Evolutionary conservation across 2,329 filamentous ascomycete genomes (phyloP).

Genomic region (Furcasterigmium furcatum): DNA sequence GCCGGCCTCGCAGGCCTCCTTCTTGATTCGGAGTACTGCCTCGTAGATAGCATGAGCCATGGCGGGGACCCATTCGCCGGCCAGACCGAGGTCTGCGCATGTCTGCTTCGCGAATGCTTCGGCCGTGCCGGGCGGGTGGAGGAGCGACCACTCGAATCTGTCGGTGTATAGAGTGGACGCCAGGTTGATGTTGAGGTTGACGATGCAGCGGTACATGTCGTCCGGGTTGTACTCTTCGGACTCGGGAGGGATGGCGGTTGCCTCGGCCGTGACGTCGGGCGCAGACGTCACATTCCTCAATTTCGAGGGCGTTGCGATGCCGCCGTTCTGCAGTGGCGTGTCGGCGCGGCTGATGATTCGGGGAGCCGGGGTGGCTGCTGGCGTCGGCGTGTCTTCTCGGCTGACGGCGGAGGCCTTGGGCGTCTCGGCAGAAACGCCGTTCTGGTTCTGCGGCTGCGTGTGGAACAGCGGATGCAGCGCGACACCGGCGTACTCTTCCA

Average conservation of each 20-base stretch:
- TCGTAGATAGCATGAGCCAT: constrained; percentile 98
- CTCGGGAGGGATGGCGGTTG: constrained; percentile 59
- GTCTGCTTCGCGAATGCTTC: constrained; percentile 91
- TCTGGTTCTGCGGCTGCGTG: constrained; percentile 36
- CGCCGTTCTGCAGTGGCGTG: constrained; percentile 53
- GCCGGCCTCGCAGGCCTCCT: constrained; percentile 91
- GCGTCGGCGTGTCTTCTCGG: constrained; percentile 29
- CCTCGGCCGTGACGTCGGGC: constrained; percentile 65
- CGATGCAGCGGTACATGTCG: constrained; percentile 90
- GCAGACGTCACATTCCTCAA: constrained; percentile 34
- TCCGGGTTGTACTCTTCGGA: constrained; percentile 82
- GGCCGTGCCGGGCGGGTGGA: constrained; percentile 87
- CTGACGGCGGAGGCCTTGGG: constrained; percentile 26
- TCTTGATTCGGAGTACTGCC: constrained; percentile 86
- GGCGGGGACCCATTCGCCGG: constrained; percentile 89
- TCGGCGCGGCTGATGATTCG: constrained; percentile 44
- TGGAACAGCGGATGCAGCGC: constrained; percentile 92
- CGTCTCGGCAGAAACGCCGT: constrained; percentile 16
- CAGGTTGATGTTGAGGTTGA: constrained; percentile 87
- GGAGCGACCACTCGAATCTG: constrained; percentile 95
- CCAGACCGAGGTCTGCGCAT: constrained; percentile 84
- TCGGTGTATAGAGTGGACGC: constrained; percentile 91
- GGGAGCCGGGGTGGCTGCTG: constrained; percentile 16
- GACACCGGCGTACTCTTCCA: constrained; percentile 94
- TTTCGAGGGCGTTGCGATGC: constrained; percentile 47